Percentiles rank a stretch among this genome's conserved stretches.
Conservation (phyloP, 257 asterid genomes). For the Lycium ferocissimum region DNA sequence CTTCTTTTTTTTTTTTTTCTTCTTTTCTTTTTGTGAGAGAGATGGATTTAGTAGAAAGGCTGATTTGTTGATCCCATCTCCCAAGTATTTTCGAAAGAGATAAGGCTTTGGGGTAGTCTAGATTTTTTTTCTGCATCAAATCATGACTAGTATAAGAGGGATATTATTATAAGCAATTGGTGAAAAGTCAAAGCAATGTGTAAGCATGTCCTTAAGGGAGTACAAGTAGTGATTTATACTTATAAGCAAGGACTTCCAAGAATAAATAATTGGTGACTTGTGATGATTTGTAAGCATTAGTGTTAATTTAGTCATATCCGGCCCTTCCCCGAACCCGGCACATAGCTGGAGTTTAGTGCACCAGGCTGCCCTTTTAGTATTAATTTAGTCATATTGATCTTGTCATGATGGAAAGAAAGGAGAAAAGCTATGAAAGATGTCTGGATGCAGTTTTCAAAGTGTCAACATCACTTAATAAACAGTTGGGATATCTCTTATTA, state of each 20-base stretch:
- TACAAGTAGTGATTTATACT: conserved; percentile 5
- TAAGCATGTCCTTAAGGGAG: conserved; percentile 23
- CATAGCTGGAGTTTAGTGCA: too few species aligned
- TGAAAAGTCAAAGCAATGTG: background rate
- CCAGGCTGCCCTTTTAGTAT: background rate
- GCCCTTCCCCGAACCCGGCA: too few species aligned
- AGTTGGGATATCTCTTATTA: conserved; percentile 5
- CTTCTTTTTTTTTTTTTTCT: background rate
- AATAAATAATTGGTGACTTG: background rate
- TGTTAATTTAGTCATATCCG: background rate
- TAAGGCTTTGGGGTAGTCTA: background rate
- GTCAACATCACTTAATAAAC: conserved; percentile 22
- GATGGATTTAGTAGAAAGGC: background rate
- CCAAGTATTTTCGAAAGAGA: background rate
- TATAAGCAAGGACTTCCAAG: background rate
- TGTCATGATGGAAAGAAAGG: conserved; percentile 15
- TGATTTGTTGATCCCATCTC: background rate
- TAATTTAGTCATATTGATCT: background rate
- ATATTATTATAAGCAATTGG: background rate
- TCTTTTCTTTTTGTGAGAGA: background rate
- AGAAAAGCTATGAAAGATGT: conserved; percentile 22
- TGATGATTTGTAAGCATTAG: background rate
- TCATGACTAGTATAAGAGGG: conserved; percentile 9
- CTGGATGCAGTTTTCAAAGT: background rate
- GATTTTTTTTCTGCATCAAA: background rate